Conservation (phyloP, 2,329 filamentous ascomycete species). For the Beauveria scarabaeidicola region DNA sequence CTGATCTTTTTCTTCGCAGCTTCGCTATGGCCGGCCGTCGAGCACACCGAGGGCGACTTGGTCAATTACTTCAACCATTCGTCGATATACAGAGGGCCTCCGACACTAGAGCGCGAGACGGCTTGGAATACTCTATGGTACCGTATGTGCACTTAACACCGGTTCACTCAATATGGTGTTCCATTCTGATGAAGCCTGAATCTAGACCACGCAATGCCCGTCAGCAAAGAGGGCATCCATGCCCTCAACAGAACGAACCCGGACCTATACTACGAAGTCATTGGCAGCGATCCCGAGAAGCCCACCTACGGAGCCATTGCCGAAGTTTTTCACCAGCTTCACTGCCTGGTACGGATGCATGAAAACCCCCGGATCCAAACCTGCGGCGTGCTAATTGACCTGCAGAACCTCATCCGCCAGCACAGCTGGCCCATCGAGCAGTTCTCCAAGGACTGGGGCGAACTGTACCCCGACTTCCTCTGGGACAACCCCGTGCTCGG, state of each 20-base stretch:
- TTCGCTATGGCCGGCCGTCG: conserved; percentile 8
- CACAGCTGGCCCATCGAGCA: conserved; percentile 9
- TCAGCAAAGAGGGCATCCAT: conserved; percentile 2
- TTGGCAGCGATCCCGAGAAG: conserved; percentile 5
- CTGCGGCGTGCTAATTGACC: no score
- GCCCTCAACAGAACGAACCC: conserved; percentile 5
- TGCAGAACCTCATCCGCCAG: conserved; percentile 12
- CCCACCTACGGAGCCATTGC: conserved; percentile 10
- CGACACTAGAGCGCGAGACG: conserved; percentile 10
- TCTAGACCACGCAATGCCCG: conserved; percentile 7
- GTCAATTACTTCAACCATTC: conserved; percentile 12
- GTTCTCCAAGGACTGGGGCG: conserved; percentile 11
- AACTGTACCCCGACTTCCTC: conserved; percentile 6
- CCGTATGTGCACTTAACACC: not conserved
- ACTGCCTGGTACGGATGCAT: conserved; percentile 10
- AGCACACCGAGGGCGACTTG: conserved; percentile 6
- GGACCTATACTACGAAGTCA: conserved; percentile 6
- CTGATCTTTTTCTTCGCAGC: not conserved
- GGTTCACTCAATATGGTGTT: not conserved
- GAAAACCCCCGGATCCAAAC: no score
- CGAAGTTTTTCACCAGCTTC: conserved; percentile 14
- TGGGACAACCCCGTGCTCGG: conserved; percentile 3
- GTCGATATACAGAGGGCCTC: conserved; percentile 13
- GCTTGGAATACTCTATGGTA: conserved; percentile 12
- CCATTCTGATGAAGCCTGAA: not conserved